Conservation (phyloP, 129 eudicot genomes). For the Flaveria ramosissima region DNA sequence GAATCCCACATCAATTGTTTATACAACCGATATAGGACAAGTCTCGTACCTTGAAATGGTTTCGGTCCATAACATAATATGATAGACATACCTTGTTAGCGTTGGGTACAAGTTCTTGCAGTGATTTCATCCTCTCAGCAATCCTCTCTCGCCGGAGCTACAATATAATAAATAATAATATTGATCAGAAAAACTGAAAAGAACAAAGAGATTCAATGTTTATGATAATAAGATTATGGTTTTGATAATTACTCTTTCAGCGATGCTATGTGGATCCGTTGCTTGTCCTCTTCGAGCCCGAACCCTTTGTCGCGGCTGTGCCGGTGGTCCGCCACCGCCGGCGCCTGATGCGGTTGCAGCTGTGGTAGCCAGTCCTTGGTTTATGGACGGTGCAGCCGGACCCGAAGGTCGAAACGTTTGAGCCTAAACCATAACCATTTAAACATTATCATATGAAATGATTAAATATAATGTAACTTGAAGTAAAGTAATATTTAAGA, state of each 20-base stretch:
- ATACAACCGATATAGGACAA: too few species aligned
- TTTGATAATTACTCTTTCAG: constrained; percentile 55
- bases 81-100: constrained; percentile 67
- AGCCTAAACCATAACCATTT: constrained; percentile 30
- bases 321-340: constrained; percentile 44
- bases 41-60: too few species aligned
- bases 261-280: constrained; percentile 87
- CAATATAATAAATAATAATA: not conserved
- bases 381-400: constrained; percentile 20
- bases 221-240: not conserved
- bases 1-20: too few species aligned
- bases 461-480: too few species aligned
- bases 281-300: constrained; percentile 94
- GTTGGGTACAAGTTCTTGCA: constrained; percentile 84
- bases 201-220: not conserved
- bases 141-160: constrained; percentile 85
- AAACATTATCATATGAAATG: not conserved
- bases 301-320: constrained; percentile 79
- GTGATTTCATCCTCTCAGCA: constrained; percentile 81
- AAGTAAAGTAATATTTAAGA: too few species aligned
- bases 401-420: constrained; percentile 49
- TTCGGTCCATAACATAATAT: too few species aligned
- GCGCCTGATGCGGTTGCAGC: constrained; percentile 40
- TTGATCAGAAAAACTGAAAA: constrained; percentile 13
- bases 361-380: constrained; percentile 24